These are phyloP conservation scores for Phylloporus sp. DNA, from an alignment of 768 basidiomycete genomes.

Conservation along the genomic window DNA sequence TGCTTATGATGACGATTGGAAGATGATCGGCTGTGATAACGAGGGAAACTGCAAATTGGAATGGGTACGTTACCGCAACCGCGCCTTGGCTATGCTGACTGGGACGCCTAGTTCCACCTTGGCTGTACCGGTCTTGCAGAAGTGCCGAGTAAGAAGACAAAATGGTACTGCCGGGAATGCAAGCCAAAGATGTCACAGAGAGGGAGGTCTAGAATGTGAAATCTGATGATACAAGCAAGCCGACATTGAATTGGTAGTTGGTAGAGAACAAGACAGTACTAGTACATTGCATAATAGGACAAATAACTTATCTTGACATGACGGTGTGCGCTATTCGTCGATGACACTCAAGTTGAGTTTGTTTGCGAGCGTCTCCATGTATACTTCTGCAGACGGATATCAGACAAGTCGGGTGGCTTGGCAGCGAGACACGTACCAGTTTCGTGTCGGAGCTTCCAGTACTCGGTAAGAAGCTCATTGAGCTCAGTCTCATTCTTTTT, in stretches of 20 bases:
- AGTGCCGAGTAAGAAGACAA: slow-evolving; percentile 50
- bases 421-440: slow-evolving; percentile 46
- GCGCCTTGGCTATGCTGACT: not conserved
- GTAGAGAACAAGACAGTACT: not conserved
- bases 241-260: not conserved
- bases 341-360: slow-evolving; percentile 62
- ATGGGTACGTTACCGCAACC: slow-evolving; percentile 60
- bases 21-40: slow-evolving; percentile 90
- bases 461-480: slow-evolving; percentile 77
- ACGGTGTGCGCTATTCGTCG: slow-evolving; percentile 17
- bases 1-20: not conserved
- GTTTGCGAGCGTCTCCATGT: slow-evolving; percentile 83
- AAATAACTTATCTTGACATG: slow-evolving; percentile 14
- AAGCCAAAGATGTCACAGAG: slow-evolving; percentile 33
- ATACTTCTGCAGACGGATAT: slow-evolving; percentile 52
- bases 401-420: not conserved
- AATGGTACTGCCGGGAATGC: slow-evolving; percentile 76
- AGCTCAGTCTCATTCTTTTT: slow-evolving; percentile 73
- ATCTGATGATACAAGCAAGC: not conserved
- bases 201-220: slow-evolving; percentile 30
- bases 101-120: slow-evolving; percentile 59
- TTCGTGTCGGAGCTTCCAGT: slow-evolving; percentile 75
- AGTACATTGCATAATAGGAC: slow-evolving; percentile 17
- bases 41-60: slow-evolving; percentile 58
- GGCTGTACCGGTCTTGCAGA: slow-evolving; percentile 59